phyloP scores from a whole-genome alignment of 495 filamentous ascomycete genomes.

The Penicillium ochrochloron region DNA sequence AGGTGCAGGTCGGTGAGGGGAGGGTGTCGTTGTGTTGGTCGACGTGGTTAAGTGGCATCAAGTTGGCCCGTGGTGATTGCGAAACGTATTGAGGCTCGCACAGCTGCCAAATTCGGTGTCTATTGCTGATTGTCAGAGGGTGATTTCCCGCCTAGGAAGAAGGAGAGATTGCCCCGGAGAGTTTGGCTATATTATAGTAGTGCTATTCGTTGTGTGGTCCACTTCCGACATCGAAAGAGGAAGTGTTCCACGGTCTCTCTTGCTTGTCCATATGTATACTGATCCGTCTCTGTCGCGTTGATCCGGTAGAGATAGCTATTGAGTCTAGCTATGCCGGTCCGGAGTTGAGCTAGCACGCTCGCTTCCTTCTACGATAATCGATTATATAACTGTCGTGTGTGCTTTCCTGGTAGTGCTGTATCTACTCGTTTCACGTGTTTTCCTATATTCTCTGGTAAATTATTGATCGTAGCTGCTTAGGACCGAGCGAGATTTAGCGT shows the following conservation, averaged over 20 bases:
- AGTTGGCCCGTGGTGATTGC: constrained; percentile 7
- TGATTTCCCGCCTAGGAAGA: constrained; percentile 37
- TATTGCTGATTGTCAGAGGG: constrained; percentile 35
- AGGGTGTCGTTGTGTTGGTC: constrained; percentile 6
- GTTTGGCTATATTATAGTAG: constrained; percentile 37
- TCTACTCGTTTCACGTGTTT: constrained; percentile 36
- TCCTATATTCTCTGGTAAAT: constrained; percentile 19
- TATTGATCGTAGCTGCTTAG: constrained; percentile 15
- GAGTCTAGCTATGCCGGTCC: constrained; percentile 39
- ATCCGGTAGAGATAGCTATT: constrained; percentile 40
- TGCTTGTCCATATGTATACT: constrained; percentile 34
- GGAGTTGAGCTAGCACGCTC: constrained; percentile 37
- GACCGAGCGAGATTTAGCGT: constrained; percentile 26
- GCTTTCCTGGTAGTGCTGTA: constrained; percentile 35
- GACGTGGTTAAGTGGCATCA: constrained; percentile 7
- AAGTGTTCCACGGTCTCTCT: constrained; percentile 42
- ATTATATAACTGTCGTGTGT: constrained; percentile 38
- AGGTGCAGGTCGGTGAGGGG: constrained; percentile 5
- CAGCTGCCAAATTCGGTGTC: constrained; percentile 32
- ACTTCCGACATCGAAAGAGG: constrained; percentile 37
- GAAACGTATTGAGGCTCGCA: constrained; percentile 8
- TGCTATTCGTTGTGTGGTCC: constrained; percentile 33
- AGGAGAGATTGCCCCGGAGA: constrained; percentile 40
- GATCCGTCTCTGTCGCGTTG: constrained; percentile 25
- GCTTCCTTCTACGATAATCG: constrained; percentile 38